These are phyloP conservation scores for Aspergillus olivimuriae DNA, from an alignment of 495 filamentous ascomycete species.

Conservation along the genomic window DNA sequence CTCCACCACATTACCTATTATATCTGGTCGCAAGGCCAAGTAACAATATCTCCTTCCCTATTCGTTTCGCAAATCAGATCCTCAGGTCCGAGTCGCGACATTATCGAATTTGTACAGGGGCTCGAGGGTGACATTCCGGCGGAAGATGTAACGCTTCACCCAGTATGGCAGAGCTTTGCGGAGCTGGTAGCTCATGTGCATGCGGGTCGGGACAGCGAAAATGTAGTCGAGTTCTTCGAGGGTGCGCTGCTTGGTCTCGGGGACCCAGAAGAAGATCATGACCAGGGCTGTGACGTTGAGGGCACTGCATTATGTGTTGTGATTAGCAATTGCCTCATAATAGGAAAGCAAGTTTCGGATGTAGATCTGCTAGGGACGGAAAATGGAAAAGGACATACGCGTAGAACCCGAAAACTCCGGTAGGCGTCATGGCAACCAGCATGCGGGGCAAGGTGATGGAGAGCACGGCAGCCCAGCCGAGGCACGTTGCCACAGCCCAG, in stretches of 20 bases:
- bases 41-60: no score
- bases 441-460: conserved; percentile 66
- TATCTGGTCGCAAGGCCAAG: no score
- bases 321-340: no score
- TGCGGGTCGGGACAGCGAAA: conserved; percentile 62
- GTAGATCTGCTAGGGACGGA: background rate
- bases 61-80: no score
- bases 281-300: conserved; percentile 63
- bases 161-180: conserved; percentile 61
- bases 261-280: conserved; percentile 69
- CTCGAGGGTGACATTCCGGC: conserved; percentile 45
- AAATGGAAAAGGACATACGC: conserved; percentile 24
- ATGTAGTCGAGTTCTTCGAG: conserved; percentile 84
- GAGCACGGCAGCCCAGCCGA: conserved; percentile 69
- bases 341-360: no score
- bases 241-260: conserved; percentile 73
- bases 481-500: conserved; percentile 65
- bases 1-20: no score
- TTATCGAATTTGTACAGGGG: conserved; percentile 60
- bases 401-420: conserved; percentile 46
- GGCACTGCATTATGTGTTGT: no score
- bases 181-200: conserved; percentile 59
- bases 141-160: conserved; percentile 60
- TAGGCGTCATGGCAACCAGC: conserved; percentile 47
- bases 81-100: conserved; percentile 7